phyloP scores from a whole-genome alignment of 1,139 yeast genomes.

The Debaryomyces singareniensis region DNA sequence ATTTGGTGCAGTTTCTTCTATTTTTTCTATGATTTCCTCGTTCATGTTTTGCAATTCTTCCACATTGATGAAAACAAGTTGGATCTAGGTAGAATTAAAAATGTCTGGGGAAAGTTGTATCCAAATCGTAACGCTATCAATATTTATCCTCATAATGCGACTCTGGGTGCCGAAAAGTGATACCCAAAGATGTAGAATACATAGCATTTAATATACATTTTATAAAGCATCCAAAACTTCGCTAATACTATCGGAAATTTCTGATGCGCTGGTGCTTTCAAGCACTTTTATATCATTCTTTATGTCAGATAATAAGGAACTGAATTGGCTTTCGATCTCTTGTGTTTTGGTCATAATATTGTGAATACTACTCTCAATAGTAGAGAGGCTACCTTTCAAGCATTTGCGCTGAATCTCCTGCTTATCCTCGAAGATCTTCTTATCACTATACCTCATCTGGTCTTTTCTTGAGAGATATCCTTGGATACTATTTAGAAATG shows the following conservation, averaged over 20 bases:
- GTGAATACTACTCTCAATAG: neutral
- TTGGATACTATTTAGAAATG: constrained; percentile 31
- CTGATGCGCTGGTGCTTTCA: neutral
- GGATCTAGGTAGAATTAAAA: constrained; percentile 40
- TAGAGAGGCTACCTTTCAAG: neutral
- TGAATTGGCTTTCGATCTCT: neutral
- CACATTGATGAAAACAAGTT: constrained; percentile 34
- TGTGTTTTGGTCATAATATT: neutral
- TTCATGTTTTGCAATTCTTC: constrained; percentile 24
- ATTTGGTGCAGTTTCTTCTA: constrained; percentile 16
- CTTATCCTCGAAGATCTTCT: neutral
- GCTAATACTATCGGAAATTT: neutral
- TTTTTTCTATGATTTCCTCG: constrained; percentile 26
- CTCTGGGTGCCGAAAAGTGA: too few species aligned
- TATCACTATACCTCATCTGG: constrained; percentile 9
- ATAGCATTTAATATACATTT: too few species aligned
- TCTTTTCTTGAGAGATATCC: constrained; percentile 27
- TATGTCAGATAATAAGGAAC: neutral
- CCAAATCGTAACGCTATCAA: constrained; percentile 37
- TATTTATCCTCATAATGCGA: too few species aligned
- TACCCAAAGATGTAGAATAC: too few species aligned
- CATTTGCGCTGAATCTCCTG: neutral
- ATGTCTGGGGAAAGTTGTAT: constrained; percentile 39
- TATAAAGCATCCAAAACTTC: neutral
- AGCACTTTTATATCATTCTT: neutral